A percentile compares a stretch with the other conserved stretches of the same genome.
Evolutionary conservation across 176 grass and related monocot species (phyloP).

Genomic region (Rhynchospora breviuscula): DNA sequence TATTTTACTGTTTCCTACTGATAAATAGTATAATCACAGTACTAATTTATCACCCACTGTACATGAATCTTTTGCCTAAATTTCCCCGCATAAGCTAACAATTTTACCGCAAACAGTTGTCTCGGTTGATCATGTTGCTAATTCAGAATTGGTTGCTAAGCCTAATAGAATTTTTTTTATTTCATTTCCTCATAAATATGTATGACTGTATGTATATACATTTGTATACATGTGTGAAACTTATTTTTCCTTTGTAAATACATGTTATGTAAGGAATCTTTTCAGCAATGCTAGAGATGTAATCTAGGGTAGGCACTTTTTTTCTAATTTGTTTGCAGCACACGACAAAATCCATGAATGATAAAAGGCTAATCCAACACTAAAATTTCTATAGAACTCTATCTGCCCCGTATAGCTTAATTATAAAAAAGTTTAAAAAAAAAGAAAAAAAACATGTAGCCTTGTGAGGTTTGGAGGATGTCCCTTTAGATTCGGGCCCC

Average conservation of each 20-base stretch:
- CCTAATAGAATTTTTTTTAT: not conserved
- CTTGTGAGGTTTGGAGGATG: not conserved
- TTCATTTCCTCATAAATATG: not conserved
- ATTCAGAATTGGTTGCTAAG: not conserved
- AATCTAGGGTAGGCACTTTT: not conserved
- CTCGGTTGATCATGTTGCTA: not conserved
- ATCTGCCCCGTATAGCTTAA: not conserved
- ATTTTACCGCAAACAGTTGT: not conserved
- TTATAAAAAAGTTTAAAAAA: not conserved
- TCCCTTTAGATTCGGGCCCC: not conserved
- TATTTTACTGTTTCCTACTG: not conserved
- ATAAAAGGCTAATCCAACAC: not conserved
- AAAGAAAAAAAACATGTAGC: not conserved
- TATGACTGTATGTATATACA: not conserved
- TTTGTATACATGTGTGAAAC: no score
- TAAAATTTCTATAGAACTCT: not conserved
- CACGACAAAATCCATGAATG: constrained; percentile 2
- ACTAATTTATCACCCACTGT: not conserved
- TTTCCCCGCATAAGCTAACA: not conserved
- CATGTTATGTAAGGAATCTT: not conserved
- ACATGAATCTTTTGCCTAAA: not conserved
- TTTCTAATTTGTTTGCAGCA: not conserved
- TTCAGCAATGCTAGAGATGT: not conserved
- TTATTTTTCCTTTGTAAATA: not conserved
- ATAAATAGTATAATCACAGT: not conserved